Conservation (phyloP, 2,329 filamentous ascomycete genomes). For the Huntiella moniliformis region DNA sequence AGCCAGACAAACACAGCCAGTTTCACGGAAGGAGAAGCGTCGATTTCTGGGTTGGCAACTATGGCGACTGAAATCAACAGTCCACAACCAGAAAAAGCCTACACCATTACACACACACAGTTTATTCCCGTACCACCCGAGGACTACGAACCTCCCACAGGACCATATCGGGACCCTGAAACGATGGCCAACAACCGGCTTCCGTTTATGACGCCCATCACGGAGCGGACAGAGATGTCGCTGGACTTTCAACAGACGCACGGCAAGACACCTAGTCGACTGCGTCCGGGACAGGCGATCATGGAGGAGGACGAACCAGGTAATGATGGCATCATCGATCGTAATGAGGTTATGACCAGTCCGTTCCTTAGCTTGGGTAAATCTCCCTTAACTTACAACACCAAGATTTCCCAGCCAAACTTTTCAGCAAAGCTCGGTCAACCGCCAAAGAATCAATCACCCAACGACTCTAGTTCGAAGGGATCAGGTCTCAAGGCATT, state of each 20-base stretch:
- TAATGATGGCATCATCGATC: constrained; percentile 15
- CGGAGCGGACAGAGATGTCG: constrained; percentile 83
- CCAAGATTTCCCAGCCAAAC: constrained; percentile 20
- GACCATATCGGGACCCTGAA: constrained; percentile 62
- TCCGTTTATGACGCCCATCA: constrained; percentile 97
- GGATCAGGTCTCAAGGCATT: constrained; percentile 19
- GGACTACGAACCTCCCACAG: constrained; percentile 63
- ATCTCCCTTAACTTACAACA: constrained; percentile 23
- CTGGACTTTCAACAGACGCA: constrained; percentile 44
- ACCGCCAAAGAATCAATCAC: background rate
- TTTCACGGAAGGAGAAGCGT: constrained; percentile 8
- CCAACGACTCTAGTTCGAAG: constrained; percentile 9
- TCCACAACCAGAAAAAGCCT: constrained; percentile 15
- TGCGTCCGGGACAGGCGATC: constrained; percentile 15
- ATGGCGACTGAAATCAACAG: too few relatives aligned
- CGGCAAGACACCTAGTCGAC: constrained; percentile 60
- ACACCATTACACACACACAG: constrained; percentile 37
- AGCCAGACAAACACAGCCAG: constrained; percentile 14
- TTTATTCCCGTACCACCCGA: constrained; percentile 71
- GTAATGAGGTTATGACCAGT: constrained; percentile 34
- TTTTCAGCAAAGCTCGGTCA: constrained; percentile 7
- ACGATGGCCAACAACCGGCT: constrained; percentile 75
- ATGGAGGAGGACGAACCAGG: constrained; percentile 16
- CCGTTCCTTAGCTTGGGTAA: constrained; percentile 50
- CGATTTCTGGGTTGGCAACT: background rate